Evolutionary conservation across 2,329 filamentous ascomycete genomes (phyloP), one percentile per base, ranked within the genome.

Genomic region (Aureobasidium sp.): DNA sequence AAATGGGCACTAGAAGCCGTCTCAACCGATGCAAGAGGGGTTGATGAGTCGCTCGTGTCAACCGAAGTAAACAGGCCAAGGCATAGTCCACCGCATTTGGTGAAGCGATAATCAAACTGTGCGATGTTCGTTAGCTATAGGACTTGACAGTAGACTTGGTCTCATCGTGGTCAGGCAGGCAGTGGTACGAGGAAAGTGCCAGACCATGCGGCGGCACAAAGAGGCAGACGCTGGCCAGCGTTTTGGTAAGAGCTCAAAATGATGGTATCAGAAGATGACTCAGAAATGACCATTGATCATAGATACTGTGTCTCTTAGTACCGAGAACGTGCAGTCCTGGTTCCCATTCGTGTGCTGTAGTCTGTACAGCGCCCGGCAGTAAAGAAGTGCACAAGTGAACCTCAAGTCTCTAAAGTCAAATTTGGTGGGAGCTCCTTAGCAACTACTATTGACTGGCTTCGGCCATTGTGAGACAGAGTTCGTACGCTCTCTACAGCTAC

Each of bases 11-110:
- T 76, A 66, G 78, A 72, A 67, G 82, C 73, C 64, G 85, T 88
- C 65, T 82, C 76, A 59, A 82, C 74, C 46, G 80, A 79, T 47
- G 72, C 72, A 12, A 81, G 76, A 61, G 78, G 75, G 68, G 76
- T 74, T 66, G 81, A 80, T 61, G 73, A 72, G 69, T 74, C 68
- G 69, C 80, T 70, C 64, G 82, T 84, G 65, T 78, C 75, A 15
- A 84, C 80, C 15, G 85, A 87, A 66, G 88, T 89, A 78, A 93
- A 96, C 61, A 96, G 76, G 32, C 92, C 92, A 59, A 92, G 79
- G 72, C 84, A 88, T 61, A 96, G 82, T 70, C 92, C 88, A 43
- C 88, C 86, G 72, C 88, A 92, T 70, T 79, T 82, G 29, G 81
- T 83, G 29, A 96, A 82, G 65, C 90, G 88, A 75, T 95, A 95